phyloP scores from a whole-genome alignment of 176 grass and related monocot genomes.

The Oryza australiensis region DNA sequence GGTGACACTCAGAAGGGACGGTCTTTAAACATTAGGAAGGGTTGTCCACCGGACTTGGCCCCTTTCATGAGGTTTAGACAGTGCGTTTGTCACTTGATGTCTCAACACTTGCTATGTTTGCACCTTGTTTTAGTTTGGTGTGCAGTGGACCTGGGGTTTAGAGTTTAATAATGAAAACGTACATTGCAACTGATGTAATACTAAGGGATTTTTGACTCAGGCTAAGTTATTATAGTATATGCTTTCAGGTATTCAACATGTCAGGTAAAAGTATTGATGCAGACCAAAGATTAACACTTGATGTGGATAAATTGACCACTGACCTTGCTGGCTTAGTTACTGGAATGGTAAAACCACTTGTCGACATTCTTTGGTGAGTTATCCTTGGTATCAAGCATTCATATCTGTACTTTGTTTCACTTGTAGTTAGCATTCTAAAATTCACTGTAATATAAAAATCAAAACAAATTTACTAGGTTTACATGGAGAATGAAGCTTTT shows the following conservation, averaged over 20 bases:
- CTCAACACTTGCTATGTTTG: background rate
- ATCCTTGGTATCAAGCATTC: conserved; percentile 17
- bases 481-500: conserved; percentile 99
- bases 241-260: conserved; percentile 86
- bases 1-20: background rate
- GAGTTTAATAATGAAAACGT: conserved; percentile 24
- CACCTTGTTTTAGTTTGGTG: conserved; percentile 7
- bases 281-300: conserved; percentile 91
- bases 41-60: background rate
- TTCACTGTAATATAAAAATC: conserved; percentile 23
- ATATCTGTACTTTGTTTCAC: conserved; percentile 16
- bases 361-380: conserved; percentile 97
- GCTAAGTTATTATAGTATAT: conserved; percentile 34
- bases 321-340: conserved; percentile 97
- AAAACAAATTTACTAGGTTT: conserved; percentile 69
- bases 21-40: background rate
- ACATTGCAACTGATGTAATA: conserved; percentile 10
- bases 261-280: conserved; percentile 85
- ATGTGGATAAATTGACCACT: conserved; percentile 94
- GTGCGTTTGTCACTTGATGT: conserved; percentile 13
- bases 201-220: conserved; percentile 15
- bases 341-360: conserved; percentile 93
- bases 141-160: conserved; percentile 4
- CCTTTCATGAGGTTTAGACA: conserved; percentile 25
- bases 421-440: conserved; percentile 8